These are phyloP conservation scores for Violaceomyces palustris DNA, from an alignment of 1,284 basidiomycete genomes.

Conservation along the genomic window DNA sequence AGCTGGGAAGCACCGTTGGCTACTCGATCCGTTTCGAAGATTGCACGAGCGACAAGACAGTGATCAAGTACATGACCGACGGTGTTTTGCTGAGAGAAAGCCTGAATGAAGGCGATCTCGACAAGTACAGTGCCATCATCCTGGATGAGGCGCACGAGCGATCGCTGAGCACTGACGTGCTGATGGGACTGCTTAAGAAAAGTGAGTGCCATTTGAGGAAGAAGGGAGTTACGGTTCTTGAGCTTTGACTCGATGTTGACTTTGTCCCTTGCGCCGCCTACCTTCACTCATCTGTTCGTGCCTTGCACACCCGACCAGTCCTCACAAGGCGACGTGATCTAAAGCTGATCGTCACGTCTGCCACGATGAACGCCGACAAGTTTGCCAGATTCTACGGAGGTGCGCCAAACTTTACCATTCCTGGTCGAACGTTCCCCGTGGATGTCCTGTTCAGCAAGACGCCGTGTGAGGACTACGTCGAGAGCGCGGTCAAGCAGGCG, in stretches of 20 bases:
- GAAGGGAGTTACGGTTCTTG: slow-evolving; percentile 1
- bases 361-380: slow-evolving; percentile 99
- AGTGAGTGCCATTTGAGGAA: slow-evolving; percentile 59
- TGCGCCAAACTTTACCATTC: slow-evolving; percentile 92
- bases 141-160: slow-evolving; percentile 96
- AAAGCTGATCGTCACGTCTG: slow-evolving; percentile 94
- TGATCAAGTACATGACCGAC: slow-evolving; percentile 94
- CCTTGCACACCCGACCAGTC: slow-evolving; percentile 59
- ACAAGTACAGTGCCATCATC: slow-evolving; percentile 90
- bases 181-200: slow-evolving; percentile 91
- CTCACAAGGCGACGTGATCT: slow-evolving; percentile 83
- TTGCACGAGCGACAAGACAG: slow-evolving; percentile 83
- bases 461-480: slow-evolving; percentile 97
- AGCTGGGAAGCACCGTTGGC: slow-evolving; percentile 80
- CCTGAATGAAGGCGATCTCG: slow-evolving; percentile 88
- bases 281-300: too few relatives aligned
- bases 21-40: slow-evolving; percentile 98
- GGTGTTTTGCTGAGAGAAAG: slow-evolving; percentile 93
- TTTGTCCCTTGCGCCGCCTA: too few relatives aligned
- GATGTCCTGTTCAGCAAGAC: slow-evolving; percentile 93
- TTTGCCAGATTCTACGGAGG: slow-evolving; percentile 88
- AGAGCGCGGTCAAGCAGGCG: slow-evolving; percentile 94
- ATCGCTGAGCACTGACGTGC: slow-evolving; percentile 87
- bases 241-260: background rate
- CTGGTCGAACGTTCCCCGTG: slow-evolving; percentile 96